Conservation (phyloP, 2,329 filamentous ascomycete genomes). For the Shiraia sp. region DNA sequence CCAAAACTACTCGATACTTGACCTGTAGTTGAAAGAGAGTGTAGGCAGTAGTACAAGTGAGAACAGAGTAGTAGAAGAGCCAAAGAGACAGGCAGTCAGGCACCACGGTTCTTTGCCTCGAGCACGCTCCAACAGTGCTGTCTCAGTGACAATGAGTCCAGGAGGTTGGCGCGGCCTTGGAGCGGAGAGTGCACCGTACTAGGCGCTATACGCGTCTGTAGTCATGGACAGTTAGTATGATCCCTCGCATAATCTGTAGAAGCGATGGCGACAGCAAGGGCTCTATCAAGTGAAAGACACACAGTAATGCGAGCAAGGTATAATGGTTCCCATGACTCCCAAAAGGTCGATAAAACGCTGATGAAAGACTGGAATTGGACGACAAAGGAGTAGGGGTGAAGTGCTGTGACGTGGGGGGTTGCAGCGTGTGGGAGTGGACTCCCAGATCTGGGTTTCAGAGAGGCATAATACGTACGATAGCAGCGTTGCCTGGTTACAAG, state of each 20-base stretch:
- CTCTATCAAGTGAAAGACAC: slow-evolving; percentile 14
- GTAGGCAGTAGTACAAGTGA: slow-evolving; percentile 16
- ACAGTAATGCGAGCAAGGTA: slow-evolving; percentile 21
- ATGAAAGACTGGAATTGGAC: slow-evolving; percentile 8
- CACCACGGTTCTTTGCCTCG: slow-evolving; percentile 33
- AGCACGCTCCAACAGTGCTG: slow-evolving; percentile 15
- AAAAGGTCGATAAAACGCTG: slow-evolving; percentile 4
- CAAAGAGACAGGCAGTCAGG: slow-evolving; percentile 20
- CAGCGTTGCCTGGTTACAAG: slow-evolving; percentile 47
- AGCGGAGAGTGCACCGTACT: slow-evolving; percentile 16
- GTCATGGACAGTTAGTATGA: slow-evolving; percentile 27
- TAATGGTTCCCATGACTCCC: slow-evolving; percentile 7
- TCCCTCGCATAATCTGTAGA: slow-evolving; percentile 32
- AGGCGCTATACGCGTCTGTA: slow-evolving; percentile 29
- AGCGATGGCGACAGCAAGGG: slow-evolving; percentile 26
- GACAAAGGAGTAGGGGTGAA: slow-evolving; percentile 12
- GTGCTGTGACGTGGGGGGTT: slow-evolving; percentile 39
- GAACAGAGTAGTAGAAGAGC: no score
- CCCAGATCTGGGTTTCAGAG: slow-evolving; percentile 42
- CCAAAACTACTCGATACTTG: slow-evolving; percentile 12
- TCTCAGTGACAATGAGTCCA: slow-evolving; percentile 21
- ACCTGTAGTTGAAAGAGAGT: slow-evolving; percentile 14
- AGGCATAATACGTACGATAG: slow-evolving; percentile 38
- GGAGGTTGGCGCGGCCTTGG: slow-evolving; percentile 6
- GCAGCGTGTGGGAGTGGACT: slow-evolving; percentile 30